Base-by-base conservation (phyloP, 2,329 filamentous ascomycete species). In the Nannizziopsis arthrosporioides region DNA sequence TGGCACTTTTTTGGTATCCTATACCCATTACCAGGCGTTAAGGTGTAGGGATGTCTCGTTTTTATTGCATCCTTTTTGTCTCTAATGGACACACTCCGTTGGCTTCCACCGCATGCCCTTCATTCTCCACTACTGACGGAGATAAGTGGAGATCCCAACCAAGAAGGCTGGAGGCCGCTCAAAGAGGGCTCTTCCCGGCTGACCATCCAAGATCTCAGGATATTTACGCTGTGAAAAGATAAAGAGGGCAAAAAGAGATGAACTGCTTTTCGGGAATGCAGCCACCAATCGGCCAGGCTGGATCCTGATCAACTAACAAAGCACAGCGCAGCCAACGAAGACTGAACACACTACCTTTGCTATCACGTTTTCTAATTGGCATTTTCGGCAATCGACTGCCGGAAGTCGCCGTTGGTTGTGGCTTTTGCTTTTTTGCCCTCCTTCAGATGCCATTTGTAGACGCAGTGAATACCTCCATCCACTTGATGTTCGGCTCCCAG, bases 231-330 rank as follows among this genome's bases (percentile, higher is more conserved):
- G 34, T 5, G 34, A 36, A 15, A 15, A 15, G 34, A 36, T n/a
- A 12, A 15, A 15, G 34, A 15, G 15, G 34, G 12, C 3, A 36
- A 15, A 36, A 36, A 15, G 34, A 15, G 34, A 15, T 3, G 4
- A 36, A 5, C 37, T 39, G 30, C 45, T 36, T 42, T 42, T 42
- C 39, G 19, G 19, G 14, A 17, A 36, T 30, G 45, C 45, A 30
- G 27, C 27, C 45, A 42, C 27, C 39, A 47, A 27, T 27, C 30
- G 30, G 9, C 18, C 45, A 42, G 45, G 17, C 45, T 37, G 45
- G 45, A 42, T 47, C 27, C 45, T 15, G 45, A 42, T 42, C 27
- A 11, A 17, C 15, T 14, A 9, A 10, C 14, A 31, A 15, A 37
- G 30, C 11, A 37, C 45, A 36, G 15, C 35, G 6, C 27, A 37